Conservation (phyloP, 495 filamentous ascomycete species). For the Aspergillus egyptiacus region DNA sequence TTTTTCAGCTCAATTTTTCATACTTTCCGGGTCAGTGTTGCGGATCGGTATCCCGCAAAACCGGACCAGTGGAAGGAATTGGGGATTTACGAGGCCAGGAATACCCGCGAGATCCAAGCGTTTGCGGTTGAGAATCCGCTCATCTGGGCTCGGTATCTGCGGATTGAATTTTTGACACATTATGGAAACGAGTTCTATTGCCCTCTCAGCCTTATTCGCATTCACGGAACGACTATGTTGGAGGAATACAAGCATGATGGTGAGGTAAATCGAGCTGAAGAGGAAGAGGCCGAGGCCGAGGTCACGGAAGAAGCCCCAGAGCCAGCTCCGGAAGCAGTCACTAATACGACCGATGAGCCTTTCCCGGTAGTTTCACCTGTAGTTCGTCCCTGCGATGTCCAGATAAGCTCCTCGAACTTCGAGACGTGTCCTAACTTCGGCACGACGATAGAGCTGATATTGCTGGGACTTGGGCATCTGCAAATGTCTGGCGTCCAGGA, state of each 20-base stretch:
- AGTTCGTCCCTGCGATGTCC: neutral
- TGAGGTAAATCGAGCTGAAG: conserved; percentile 55
- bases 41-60: conserved; percentile 90
- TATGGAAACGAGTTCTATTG: conserved; percentile 97
- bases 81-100: conserved; percentile 82
- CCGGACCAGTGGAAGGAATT: conserved; percentile 85
- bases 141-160: conserved; percentile 90
- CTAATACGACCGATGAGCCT: conserved; percentile 7
- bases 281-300: conserved; percentile 55
- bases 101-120: conserved; percentile 87
- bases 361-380: neutral
- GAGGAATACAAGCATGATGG: conserved; percentile 79
- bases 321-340: conserved; percentile 31
- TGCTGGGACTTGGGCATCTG: conserved; percentile 8
- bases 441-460: conserved; percentile 14
- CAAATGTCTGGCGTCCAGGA: conserved; percentile 21
- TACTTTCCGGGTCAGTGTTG: conserved; percentile 80
- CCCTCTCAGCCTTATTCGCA: conserved; percentile 79
- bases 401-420: neutral
- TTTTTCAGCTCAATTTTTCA: conserved; percentile 98
- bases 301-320: conserved; percentile 33
- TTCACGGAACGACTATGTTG: conserved; percentile 96
- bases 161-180: conserved; percentile 86
- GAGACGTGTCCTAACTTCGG: conserved; percentile 16
- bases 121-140: conserved; percentile 88